Evolutionary conservation across 768 basidiomycete genomes (phyloP).

Genomic region (Trametes cubensis): DNA sequence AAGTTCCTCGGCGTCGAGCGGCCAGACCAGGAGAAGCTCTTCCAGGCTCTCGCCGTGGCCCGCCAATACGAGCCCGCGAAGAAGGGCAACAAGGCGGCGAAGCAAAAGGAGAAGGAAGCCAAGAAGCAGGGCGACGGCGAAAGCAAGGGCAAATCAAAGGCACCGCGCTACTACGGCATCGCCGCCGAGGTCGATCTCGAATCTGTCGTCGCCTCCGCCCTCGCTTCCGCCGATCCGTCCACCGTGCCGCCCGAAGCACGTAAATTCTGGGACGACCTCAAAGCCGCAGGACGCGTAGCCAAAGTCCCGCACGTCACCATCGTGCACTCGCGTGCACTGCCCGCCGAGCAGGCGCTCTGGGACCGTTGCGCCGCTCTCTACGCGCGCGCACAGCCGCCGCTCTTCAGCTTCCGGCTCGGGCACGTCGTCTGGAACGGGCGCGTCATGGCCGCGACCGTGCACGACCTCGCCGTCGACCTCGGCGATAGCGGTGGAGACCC

Average conservation of each 20-base stretch:
- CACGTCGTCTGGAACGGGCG: conserved; percentile 73
- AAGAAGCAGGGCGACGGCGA: conserved; percentile 13
- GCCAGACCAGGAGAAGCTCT: conserved; percentile 60
- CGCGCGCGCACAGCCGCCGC: conserved; percentile 42
- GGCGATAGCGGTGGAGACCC: conserved; percentile 36
- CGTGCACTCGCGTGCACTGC: conserved; percentile 64
- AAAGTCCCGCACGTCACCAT: conserved; percentile 83
- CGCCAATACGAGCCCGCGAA: conserved; percentile 44
- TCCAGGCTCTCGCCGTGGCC: conserved; percentile 49
- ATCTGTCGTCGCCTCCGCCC: conserved; percentile 45
- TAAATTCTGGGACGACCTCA: conserved; percentile 54
- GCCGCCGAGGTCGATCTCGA: conserved; percentile 71
- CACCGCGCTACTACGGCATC: conserved; percentile 77
- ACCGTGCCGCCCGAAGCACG: conserved; percentile 36
- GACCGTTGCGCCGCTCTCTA: conserved; percentile 51
- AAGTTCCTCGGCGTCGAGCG: conserved; percentile 52
- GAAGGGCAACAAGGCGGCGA: conserved; percentile 33
- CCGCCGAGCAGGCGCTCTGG: conserved; percentile 47
- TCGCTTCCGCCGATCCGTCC: conserved; percentile 40
- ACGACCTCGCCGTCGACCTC: conserved; percentile 57
- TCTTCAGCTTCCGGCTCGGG: conserved; percentile 64
- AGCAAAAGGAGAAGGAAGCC: conserved; percentile 41
- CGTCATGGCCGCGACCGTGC: conserved; percentile 80
- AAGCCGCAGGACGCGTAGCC: conserved; percentile 49
- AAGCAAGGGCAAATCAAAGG: conserved; percentile 1